Percentiles rank a stretch among this genome's conserved stretches.
Evolutionary conservation across 495 filamentous ascomycete species (phyloP).

Genomic region (Chaetomium tenue): DNA sequence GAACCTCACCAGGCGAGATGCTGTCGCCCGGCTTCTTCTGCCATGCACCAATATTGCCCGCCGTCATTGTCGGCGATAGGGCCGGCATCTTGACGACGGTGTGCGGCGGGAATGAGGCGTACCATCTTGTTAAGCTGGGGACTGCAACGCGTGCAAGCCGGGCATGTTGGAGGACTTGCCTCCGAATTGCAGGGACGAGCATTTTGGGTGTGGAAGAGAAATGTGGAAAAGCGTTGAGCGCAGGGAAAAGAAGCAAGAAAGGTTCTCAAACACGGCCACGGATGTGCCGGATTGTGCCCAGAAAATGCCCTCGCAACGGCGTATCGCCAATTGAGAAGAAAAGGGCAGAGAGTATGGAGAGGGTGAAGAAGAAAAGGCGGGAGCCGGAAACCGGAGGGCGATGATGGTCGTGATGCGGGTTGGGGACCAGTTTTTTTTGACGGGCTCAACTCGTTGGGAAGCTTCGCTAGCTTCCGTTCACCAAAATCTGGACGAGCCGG

Average conservation of each 20-base stretch:
- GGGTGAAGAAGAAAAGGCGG: conserved; percentile 24
- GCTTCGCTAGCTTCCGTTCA: conserved; percentile 30
- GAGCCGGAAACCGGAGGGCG: conserved; percentile 36
- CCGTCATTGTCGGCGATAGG: conserved; percentile 94
- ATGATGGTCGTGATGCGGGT: conserved; percentile 29
- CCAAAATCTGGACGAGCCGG: conserved; percentile 27
- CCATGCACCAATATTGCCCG: conserved; percentile 96
- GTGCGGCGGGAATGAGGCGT: conserved; percentile 80
- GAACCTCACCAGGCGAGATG: conserved; percentile 89
- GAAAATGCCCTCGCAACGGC: conserved; percentile 6
- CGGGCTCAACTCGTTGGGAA: conserved; percentile 37
- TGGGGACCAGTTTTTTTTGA: conserved; percentile 36
- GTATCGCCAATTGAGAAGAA: conserved; percentile 29
- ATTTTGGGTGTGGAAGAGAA: conserved; percentile 39
- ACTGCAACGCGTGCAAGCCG: conserved; percentile 43
- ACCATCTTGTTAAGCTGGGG: conserved; percentile 55
- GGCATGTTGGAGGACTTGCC: conserved; percentile 52
- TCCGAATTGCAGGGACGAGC: conserved; percentile 54
- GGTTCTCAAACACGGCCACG: neutral
- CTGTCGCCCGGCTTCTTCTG: conserved; percentile 93
- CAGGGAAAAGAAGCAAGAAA: conserved; percentile 24
- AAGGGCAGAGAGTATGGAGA: conserved; percentile 7
- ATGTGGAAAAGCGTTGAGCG: conserved; percentile 25
- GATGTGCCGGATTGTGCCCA: conserved; percentile 2
- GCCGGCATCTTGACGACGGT: conserved; percentile 97